Percentiles rank a stretch among this genome's conserved stretches.
phyloP scores from a whole-genome alignment of 768 basidiomycete genomes.

The Pisolithus orientalis region DNA sequence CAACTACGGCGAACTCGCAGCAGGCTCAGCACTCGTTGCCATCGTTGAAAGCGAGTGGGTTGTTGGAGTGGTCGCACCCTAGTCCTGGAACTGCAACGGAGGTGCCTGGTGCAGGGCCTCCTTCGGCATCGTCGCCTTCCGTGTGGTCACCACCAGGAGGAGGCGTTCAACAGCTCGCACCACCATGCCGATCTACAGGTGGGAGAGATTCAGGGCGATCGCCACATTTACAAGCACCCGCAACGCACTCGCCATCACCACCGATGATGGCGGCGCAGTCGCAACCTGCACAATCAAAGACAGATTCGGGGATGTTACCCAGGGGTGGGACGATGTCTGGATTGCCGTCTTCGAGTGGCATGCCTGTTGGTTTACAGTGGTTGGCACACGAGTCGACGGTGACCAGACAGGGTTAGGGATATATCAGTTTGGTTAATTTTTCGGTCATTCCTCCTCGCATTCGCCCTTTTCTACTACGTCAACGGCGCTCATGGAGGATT shows the following conservation, averaged over 20 bases:
- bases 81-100: constrained; percentile 41
- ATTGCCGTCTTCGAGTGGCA: constrained; percentile 23
- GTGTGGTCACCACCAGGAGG: constrained; percentile 15
- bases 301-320: not conserved
- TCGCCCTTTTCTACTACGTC: not conserved
- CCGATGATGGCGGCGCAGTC: not conserved
- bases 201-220: constrained; percentile 14
- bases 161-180: constrained; percentile 14
- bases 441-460: not conserved
- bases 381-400: constrained; percentile 54
- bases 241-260: not conserved
- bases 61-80: constrained; percentile 50
- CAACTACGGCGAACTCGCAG: constrained; percentile 15
- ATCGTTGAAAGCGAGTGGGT: constrained; percentile 68
- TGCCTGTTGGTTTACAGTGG: constrained; percentile 69
- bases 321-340: constrained; percentile 4
- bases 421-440: not conserved
- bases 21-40: constrained; percentile 46
- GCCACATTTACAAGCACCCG: constrained; percentile 5
- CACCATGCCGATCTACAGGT: constrained; percentile 13
- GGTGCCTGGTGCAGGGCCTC: constrained; percentile 5
- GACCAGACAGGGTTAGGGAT: constrained; percentile 17
- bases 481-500: not conserved
- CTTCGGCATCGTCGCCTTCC: constrained; percentile 6
- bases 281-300: constrained; percentile 3